These are phyloP conservation scores for Jamesozyma rosinii DNA, from an alignment of 805 yeast genomes.

Conservation along the genomic window DNA sequence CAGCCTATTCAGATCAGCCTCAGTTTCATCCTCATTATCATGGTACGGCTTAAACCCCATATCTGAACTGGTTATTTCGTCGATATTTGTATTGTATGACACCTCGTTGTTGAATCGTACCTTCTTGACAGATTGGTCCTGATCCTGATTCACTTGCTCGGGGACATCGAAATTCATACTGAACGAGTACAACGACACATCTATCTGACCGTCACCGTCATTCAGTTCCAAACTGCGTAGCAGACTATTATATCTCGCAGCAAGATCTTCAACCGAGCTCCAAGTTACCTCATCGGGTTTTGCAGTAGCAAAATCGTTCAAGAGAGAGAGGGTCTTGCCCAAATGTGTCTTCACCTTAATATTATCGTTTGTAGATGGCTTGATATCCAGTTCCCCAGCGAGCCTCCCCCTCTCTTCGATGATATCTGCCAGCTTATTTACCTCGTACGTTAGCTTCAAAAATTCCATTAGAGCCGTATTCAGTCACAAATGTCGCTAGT, in stretches of 20 bases:
- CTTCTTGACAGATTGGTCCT: constrained; percentile 9
- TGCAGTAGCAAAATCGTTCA: not conserved
- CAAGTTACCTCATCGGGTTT: not conserved
- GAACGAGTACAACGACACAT: not conserved
- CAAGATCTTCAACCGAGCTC: constrained; percentile 4
- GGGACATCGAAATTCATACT: not conserved
- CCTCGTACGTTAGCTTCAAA: constrained; percentile 20
- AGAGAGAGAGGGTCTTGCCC: constrained; percentile 4
- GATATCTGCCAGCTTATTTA: constrained; percentile 21
- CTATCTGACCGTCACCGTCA: not conserved
- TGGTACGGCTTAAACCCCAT: constrained; percentile 17
- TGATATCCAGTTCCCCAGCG: constrained; percentile 12
- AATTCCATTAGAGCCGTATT: too few species aligned
- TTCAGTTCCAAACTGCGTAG: constrained; percentile 9
- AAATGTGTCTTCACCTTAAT: constrained; percentile 18
- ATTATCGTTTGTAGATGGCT: constrained; percentile 23
- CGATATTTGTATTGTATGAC: not conserved
- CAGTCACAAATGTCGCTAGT: too few species aligned
- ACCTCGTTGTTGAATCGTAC: constrained; percentile 23
- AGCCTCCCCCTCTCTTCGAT: constrained; percentile 26
- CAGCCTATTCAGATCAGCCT: not conserved
- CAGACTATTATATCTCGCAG: constrained; percentile 11
- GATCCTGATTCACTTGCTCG: not conserved
- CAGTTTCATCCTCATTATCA: constrained; percentile 12
- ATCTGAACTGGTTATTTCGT: not conserved